Conservation (phyloP, 495 filamentous ascomycete genomes). For the Penicillium waksmanii region DNA sequence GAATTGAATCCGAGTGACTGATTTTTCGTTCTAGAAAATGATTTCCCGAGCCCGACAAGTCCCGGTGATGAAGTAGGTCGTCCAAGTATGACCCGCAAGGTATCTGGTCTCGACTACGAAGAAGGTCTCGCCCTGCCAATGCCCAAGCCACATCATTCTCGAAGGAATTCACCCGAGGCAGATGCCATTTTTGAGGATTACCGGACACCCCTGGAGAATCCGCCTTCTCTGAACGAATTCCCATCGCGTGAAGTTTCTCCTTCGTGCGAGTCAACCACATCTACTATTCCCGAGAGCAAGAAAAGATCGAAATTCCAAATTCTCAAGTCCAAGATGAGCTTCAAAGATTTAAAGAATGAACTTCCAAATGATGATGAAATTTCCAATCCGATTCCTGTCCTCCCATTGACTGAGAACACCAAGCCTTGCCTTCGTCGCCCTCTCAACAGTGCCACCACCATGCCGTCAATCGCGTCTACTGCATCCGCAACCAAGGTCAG, state of each 20-base stretch:
- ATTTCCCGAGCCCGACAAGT: not conserved
- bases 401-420: not conserved
- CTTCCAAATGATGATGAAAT: slow-evolving; percentile 19
- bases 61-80: not conserved
- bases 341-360: slow-evolving; percentile 41
- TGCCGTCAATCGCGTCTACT: not conserved
- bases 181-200: not conserved
- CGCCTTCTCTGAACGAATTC: slow-evolving; percentile 23
- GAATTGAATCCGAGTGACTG: too few relatives aligned
- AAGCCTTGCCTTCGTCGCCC: not conserved
- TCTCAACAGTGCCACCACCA: not conserved
- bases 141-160: slow-evolving; percentile 30
- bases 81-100: slow-evolving; percentile 18
- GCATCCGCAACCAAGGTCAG: not conserved
- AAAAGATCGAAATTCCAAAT: slow-evolving; percentile 35
- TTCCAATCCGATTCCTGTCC: slow-evolving; percentile 10
- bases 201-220: slow-evolving; percentile 17
- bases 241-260: not conserved
- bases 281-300: slow-evolving; percentile 16
- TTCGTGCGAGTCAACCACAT: not conserved
- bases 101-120: slow-evolving; percentile 34
- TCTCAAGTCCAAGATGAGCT: slow-evolving; percentile 37
- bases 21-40: too few relatives aligned
- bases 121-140: slow-evolving; percentile 35
- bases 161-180: not conserved